Evolutionary conservation across 2,329 filamentous ascomycete species (phyloP).

Genomic region (Penicillium capsulatum): DNA sequence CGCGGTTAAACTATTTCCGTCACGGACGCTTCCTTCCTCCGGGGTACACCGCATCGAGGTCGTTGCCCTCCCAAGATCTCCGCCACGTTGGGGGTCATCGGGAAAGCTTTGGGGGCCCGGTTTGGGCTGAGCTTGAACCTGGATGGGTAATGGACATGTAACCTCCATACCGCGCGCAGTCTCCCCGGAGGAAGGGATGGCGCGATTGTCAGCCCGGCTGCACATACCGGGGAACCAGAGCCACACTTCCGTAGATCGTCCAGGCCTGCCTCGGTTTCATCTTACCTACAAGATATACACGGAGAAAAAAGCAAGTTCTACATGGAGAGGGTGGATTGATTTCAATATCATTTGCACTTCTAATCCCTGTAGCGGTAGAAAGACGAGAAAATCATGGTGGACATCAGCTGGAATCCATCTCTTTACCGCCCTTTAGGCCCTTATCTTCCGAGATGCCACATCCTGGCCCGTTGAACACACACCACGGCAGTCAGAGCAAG

Average conservation of each 20-base stretch:
- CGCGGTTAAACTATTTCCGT: conserved; percentile 29
- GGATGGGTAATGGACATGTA: too few relatives aligned
- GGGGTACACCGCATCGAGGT: conserved; percentile 10
- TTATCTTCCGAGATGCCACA: conserved; percentile 20
- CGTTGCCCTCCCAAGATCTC: conserved; percentile 3
- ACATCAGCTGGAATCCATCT: background rate
- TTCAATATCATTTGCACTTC: too few relatives aligned
- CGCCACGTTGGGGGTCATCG: conserved; percentile 13
- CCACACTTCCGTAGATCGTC: conserved; percentile 23
- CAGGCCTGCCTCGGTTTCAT: conserved; percentile 4
- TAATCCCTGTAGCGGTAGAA: too few relatives aligned
- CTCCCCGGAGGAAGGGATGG: conserved; percentile 26
- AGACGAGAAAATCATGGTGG: background rate
- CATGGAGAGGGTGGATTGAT: too few relatives aligned
- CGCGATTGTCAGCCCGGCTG: conserved; percentile 16
- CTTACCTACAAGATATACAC: too few relatives aligned
- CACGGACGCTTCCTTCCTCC: conserved; percentile 20
- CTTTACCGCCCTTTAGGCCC: conserved; percentile 16
- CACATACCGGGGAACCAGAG: conserved; percentile 31
- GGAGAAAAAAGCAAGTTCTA: too few relatives aligned
- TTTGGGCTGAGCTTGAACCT: background rate
- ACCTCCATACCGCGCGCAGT: conserved; percentile 12
- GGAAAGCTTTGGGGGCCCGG: conserved; percentile 3
- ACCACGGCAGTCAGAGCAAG: conserved; percentile 16
- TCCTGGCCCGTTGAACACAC: conserved; percentile 16